Evolutionary conservation across 139 green algal genomes (phyloP), one percentile per base, ranked within the genome.

Genomic region (Desmodesmus armatus): DNA sequence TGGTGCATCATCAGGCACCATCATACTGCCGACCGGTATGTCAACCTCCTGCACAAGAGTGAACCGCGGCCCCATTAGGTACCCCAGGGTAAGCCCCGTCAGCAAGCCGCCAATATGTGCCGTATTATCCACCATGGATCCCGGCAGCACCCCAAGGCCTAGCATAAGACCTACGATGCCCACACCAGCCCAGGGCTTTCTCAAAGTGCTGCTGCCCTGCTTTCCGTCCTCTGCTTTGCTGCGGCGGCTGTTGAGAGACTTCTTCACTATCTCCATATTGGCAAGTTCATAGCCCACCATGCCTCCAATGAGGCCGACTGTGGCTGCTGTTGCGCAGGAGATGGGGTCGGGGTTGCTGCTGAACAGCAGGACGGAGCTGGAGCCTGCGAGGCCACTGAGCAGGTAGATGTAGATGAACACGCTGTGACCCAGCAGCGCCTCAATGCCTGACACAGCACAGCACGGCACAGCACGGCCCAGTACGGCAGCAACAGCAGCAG

Each of bases 381-480:
- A 41, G n/a, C 76, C 76, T 5, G 51, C 29, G 3, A 82, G 76
- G 25, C 76, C 76, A 11, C 33, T 40, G 7, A 82, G 76, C 35
- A 82, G 76, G 76, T 82, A 82, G 37, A 71, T 82, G 55, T 82
- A 82, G 37, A 82, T 9, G 27, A 82, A 82, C 37, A 72, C 55
- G 21, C 55, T 37, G 27, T 82, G 76, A 33, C 76, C 76, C 37
- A 82, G 76, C 55, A 82, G 76, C 23, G 76, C 76, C 55, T 82
- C 76, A 29, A 82, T 82, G 37, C 76, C 76, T 82, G 37, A 17
- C 39, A 27, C 69, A 55, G 69, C 69, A 77, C 33, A 74, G n/a
- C 33, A 44, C 33, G n/a, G n/a, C n/a, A n/a, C n/a, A n/a, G n/a
- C n/a, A n/a, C n/a, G n/a, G n/a, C n/a, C n/a, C 60, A 69, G 60